Conservation (phyloP, 129 eudicot species). For the Lactuca saligna region DNA sequence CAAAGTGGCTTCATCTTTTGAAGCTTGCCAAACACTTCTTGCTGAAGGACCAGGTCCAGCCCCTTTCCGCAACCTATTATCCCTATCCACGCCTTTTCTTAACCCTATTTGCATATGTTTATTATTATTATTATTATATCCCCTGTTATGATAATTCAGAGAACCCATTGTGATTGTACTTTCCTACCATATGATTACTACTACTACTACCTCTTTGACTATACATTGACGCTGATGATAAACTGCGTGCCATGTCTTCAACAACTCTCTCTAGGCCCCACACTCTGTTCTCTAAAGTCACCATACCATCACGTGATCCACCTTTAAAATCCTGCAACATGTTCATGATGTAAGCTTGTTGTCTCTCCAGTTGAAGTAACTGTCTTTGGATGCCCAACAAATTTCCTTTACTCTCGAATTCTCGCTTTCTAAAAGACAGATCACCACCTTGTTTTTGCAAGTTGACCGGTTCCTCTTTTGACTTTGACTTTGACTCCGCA, state of each 20-base stretch:
- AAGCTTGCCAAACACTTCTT: conserved; percentile 94
- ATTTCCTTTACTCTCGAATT: conserved; percentile 55
- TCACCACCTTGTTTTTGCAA: conserved; percentile 26
- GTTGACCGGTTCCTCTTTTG: conserved; percentile 34
- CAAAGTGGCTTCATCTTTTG: conserved; percentile 89
- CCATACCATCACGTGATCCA: conserved; percentile 91
- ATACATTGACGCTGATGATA: conserved; percentile 53
- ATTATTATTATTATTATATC: no score
- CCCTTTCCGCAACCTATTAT: conserved; percentile 49
- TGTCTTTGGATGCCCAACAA: conserved; percentile 91
- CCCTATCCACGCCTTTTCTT: conserved; percentile 44
- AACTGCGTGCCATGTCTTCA: conserved; percentile 86
- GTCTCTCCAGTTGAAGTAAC: conserved; percentile 73
- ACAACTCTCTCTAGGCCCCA: conserved; percentile 90
- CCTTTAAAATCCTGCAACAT: conserved; percentile 94
- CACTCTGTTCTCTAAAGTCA: conserved; percentile 81
- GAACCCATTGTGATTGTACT: conserved; percentile 48
- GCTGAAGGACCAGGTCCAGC: conserved; percentile 82
- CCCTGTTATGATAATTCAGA: conserved; percentile 47
- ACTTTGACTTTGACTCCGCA: conserved; percentile 29
- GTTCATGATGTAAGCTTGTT: conserved; percentile 80
- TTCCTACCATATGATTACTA: conserved; percentile 35
- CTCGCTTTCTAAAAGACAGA: conserved; percentile 36
- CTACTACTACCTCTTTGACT: conserved; percentile 54
- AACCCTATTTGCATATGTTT: conserved; percentile 52